Base-by-base conservation (phyloP, 2,329 filamentous ascomycete genomes). In the Paecilomyces niveus region DNA sequence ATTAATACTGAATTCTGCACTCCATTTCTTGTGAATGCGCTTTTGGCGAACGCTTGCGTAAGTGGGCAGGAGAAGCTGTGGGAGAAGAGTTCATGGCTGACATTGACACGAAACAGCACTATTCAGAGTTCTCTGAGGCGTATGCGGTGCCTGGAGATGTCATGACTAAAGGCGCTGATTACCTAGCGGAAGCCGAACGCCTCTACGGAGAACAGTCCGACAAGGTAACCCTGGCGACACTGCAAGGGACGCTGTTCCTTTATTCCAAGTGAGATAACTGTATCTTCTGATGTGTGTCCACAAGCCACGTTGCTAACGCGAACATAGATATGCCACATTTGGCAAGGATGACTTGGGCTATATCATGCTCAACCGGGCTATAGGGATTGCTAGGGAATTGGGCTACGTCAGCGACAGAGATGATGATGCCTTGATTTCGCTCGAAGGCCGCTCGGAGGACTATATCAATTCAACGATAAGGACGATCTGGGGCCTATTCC, bases 21-120 rank as follows among this genome's bases (percentile, higher is more conserved):
- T 0, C 86, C 90, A 1, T 77, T 96, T 59, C 78, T 97, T n/a
- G 91, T 97, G 60, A 96, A 96, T 74, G 89, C 91, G 3, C 91
- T 96, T 81, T 80, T 96, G 54, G 88, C 92, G 26, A 73, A 72
- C 66, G 73, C 73, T 58, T 76, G 73, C 64, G 73, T 76, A 62
- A 56, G 73, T 68, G 10, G 33, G 22, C 15, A 10, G 22, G 18
- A 15, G 13, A n/a, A 49, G 2, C 0, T 2, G 29, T 4, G 8
- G 24, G 5, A 18, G 21, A 8, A 24, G 26, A 6, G 31, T 18
- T 2, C 18, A 57, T 13, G 5, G 11, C 26, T 22, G 13, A 21
- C 1, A 9, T 1, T 54, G 22, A 35, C 49, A 63, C 49, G 59
- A 53, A 10, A 31, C 56, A 75, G 72, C 69, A 73, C 58, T 75